Base-by-base conservation (phyloP, 1,284 basidiomycete genomes). In the Lignosus rhinocerotis region DNA sequence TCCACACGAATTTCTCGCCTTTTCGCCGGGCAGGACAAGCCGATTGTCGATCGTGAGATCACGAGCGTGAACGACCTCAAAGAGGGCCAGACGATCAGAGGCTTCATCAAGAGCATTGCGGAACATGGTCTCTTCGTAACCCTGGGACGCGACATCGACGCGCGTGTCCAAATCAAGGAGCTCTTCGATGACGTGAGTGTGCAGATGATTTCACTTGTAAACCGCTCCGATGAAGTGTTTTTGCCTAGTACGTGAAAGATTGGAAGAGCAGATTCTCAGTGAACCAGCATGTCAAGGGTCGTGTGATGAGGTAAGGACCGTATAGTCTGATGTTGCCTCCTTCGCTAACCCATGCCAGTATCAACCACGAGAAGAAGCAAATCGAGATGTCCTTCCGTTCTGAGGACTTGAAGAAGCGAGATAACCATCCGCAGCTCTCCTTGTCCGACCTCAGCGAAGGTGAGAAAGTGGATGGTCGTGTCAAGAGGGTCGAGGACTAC, bases 151-250 rank as follows among this genome's bases (percentile, higher is more conserved):
- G 83, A 83, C 49, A 77, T 97, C 34, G 93, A 94, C 68, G 96
- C 92, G 53, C 87, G 96, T 21, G 89, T 98, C 25, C 94, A 96
- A 75, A 98, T 98, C 72, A 90, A 86, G 71, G 94, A 98, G 75
- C 81, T 97, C 33, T 93, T 96, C 72, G 90, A 96, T 72, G 88
- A 93, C 70, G 93, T 94, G 62, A 57, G 85, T 66, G 39, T 11
- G 5, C 8, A 38, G 2, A 2, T 36, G 41, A 33, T 41, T 39
- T 21, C 1, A 4, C 6, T 1, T 14, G 36, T 39, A 11, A 11
- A 9, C 3, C 4, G 14, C 17, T 1, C 6, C 34, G 6, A 1
- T 14, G 6, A 32, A 21, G 11, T 51, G 58, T 10, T 6, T 9
- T 44, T 67, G 51, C 55, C 16, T 66, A 96, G 92, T 97, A 85